Base-by-base conservation (phyloP, 345 rosid species). In the Aegle marmelos region DNA sequence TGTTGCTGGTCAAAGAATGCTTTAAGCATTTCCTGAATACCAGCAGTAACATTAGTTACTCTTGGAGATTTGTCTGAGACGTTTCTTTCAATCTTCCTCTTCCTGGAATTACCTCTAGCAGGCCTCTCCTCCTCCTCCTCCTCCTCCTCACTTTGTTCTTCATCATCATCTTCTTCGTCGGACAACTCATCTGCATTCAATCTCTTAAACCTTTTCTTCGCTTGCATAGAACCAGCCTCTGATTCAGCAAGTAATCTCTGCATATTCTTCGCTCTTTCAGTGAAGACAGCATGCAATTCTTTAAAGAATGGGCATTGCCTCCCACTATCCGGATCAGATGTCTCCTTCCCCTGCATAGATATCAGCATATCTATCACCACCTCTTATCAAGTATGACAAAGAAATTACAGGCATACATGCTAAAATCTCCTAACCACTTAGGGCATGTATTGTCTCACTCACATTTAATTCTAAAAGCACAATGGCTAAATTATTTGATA, bases 221-320 rank as follows among this genome's bases (percentile, higher is more conserved):
- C 73, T 74, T 74, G 82, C 39, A 68, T 60, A 27, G 85, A 79
- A 72, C 79, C 83, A 33, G 78, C 81, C 82, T 82, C 88, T 0
- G 91, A 74, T 56, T 87, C 86, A 61, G 83, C 72, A 69, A 81
- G 83, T 33, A 80, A 48, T 28, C 81, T 77, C 75, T 83, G 93
- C 88, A 86, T 72, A 72, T 66, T 86, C 71, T 80, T 85, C 3
- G 81, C 84, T 69, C 89, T 86, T 72, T 79, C 88, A 28, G 78
- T 69, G 81, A 90, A 88, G 9, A 87, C 76, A 1, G 81, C 83
- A 27, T 88, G 89, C 62, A 90, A 80, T 37, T 90, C 90, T 68
- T 87, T 88, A 50, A 84, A 90, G 81, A 90, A 90, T 2, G 86
- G 89, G 59, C 88, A 90, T 41, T 82, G 86, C 72, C 81, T 71